phyloP scores from a whole-genome alignment of 352 stramenopile species.

The Phytopythium delawarense region DNA sequence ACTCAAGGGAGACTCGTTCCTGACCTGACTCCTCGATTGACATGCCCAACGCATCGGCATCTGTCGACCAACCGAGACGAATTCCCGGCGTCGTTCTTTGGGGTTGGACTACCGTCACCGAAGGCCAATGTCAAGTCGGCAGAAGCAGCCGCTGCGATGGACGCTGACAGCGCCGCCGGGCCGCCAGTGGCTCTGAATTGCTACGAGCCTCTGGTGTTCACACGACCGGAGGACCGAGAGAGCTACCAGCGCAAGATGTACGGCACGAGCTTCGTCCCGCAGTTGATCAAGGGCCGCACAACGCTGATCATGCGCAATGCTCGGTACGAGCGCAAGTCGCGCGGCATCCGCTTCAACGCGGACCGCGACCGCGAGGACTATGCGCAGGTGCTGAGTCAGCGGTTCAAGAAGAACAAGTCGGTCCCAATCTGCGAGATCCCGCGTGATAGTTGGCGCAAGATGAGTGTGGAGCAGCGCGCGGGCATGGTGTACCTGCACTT shows the following conservation, averaged over 20 bases:
- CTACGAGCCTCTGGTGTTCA: slow-evolving; percentile 43
- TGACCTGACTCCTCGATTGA: slow-evolving; percentile 27
- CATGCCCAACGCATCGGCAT: slow-evolving; percentile 24
- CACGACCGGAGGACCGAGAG: slow-evolving; percentile 29
- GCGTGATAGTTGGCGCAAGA: slow-evolving; percentile 50
- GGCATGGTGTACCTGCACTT: slow-evolving; percentile 45
- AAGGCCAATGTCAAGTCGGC: slow-evolving; percentile 11
- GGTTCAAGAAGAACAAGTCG: slow-evolving; percentile 45
- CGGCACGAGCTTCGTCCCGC: slow-evolving; percentile 46
- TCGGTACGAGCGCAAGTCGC: slow-evolving; percentile 51
- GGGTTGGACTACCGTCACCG: slow-evolving; percentile 18
- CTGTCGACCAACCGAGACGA: slow-evolving; percentile 17
- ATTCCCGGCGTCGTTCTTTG: slow-evolving; percentile 30
- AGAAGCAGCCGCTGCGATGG: neutral
- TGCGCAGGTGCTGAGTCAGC: slow-evolving; percentile 30
- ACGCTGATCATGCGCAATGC: slow-evolving; percentile 46
- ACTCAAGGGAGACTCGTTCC: slow-evolving; percentile 15
- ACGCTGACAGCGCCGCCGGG: neutral
- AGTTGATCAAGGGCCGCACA: slow-evolving; percentile 28
- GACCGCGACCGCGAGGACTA: slow-evolving; percentile 57
- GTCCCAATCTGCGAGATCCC: slow-evolving; percentile 47
- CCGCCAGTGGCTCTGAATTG: slow-evolving; percentile 13
- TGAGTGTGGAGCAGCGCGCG: slow-evolving; percentile 31
- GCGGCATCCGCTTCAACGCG: slow-evolving; percentile 54
- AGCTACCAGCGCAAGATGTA: slow-evolving; percentile 54